Conservation (phyloP, 2,329 filamentous ascomycete genomes). For the Thielaviopsis euricoi region DNA sequence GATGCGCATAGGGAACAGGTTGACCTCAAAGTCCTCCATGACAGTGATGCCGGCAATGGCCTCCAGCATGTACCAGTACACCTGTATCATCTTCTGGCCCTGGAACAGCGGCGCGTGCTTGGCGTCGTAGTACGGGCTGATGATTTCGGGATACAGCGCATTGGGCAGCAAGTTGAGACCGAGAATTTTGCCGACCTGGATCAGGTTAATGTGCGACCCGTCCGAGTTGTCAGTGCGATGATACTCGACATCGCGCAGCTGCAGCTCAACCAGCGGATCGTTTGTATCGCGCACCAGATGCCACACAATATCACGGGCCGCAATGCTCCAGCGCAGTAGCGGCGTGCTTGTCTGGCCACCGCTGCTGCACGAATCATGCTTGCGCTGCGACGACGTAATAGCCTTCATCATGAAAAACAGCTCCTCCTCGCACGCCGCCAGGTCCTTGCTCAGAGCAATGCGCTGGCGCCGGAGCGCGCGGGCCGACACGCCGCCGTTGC, state of each 20-base stretch:
- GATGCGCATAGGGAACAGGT: constrained; percentile 80
- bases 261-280: constrained; percentile 81
- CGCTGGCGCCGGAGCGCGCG: constrained; percentile 58
- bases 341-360: constrained; percentile 39
- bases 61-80: constrained; percentile 97
- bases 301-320: constrained; percentile 93
- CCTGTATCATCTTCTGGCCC: constrained; percentile 63
- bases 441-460: constrained; percentile 72
- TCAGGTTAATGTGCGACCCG: constrained; percentile 83
- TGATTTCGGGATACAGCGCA: constrained; percentile 90
- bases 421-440: constrained; percentile 84
- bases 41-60: constrained; percentile 95
- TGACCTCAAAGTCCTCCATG: constrained; percentile 92
- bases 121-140: constrained; percentile 69
- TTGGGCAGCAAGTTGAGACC: constrained; percentile 82
- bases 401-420: constrained; percentile 99
- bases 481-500: neutral
- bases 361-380: constrained; percentile 43
- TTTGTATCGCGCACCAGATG: constrained; percentile 78
- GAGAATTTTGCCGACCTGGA: constrained; percentile 75
- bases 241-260: constrained; percentile 79
- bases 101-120: constrained; percentile 35
- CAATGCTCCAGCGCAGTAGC: constrained; percentile 78
- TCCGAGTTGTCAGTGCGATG: constrained; percentile 94
- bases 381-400: constrained; percentile 88